Evolutionary conservation across 257 asterid species (phyloP), one percentile per base, ranked within the genome.

Genomic region (Scutellaria baicalensis): DNA sequence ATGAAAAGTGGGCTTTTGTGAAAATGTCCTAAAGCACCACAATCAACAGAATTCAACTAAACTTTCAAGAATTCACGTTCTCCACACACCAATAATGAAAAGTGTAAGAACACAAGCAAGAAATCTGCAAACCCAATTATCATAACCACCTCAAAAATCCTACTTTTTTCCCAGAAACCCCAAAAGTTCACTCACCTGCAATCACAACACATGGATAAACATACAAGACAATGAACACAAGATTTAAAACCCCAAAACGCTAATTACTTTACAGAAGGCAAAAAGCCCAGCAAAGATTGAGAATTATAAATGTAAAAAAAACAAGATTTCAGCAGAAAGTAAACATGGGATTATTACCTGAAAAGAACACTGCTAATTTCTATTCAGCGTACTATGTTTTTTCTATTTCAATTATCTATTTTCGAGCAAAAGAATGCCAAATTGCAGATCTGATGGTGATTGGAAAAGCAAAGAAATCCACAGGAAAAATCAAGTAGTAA

Each of bases 361-460:
- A 66, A 63, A 76, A 42, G 71, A 64, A 59, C 21, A 56, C 47
- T 40, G 62, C 58, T 50, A 31, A 47, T 33, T 59, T 59, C 33
- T 8, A 59, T 14, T 57, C 51, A 33, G 75, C 12, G 74, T 78
- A 62, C 78, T 68, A 61, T 71, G 81, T 49, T 60, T 67, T 47
- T 58, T 49, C n/a, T 70, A 52, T 77, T 42, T 62, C 5, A 31
- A n/a, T 13, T 8, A n/a, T 36, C 31, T 36, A 8, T 6, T 18
- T 42, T 47, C 10, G 65, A 7, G 52, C 73, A 61, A 65, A 64
- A 75, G 79, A 78, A 76, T 47, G 63, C 69, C 59, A 70, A 62
- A 66, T 56, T 75, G 77, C 69, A 82, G 96, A 89, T 86, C 91
- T 89, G 86, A 81, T 38, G 59, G 82, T 57, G 89, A 89, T 79